Conservation (phyloP, 2,329 filamentous ascomycete genomes). For the Pezicula radicicola region DNA sequence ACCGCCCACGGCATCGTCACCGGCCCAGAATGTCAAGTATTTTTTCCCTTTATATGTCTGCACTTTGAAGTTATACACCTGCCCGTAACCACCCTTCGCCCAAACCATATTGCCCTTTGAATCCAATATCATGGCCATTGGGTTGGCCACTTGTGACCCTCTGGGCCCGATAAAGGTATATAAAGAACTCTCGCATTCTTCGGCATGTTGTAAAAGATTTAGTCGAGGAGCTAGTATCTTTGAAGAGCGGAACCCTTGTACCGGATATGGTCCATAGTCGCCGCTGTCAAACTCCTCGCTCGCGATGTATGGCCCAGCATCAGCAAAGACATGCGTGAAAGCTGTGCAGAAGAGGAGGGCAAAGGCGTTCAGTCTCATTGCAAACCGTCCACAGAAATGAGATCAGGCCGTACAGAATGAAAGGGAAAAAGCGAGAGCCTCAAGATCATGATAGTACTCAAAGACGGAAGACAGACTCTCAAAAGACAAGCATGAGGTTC, state of each 20-base stretch:
- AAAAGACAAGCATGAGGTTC: background rate
- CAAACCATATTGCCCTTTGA: slow-evolving; percentile 41
- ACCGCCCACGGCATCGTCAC: slow-evolving; percentile 40
- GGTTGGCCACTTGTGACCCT: slow-evolving; percentile 28
- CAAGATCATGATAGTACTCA: background rate
- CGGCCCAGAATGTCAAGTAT: slow-evolving; percentile 48
- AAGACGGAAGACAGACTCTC: background rate
- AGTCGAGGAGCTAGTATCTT: slow-evolving; percentile 31
- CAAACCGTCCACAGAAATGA: background rate
- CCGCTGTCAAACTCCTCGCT: slow-evolving; percentile 30
- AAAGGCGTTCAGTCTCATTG: background rate
- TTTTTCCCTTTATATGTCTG: slow-evolving; percentile 39
- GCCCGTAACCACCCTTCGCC: slow-evolving; percentile 32
- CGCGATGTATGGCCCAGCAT: slow-evolving; percentile 1
- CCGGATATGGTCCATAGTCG: slow-evolving; percentile 31
- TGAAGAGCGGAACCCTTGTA: slow-evolving; percentile 30
- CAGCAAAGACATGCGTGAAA: background rate
- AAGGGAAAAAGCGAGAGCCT: background rate
- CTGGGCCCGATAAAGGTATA: slow-evolving; percentile 38
- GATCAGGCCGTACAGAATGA: background rate
- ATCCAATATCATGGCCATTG: slow-evolving; percentile 42
- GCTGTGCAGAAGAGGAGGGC: background rate
- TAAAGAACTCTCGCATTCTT: slow-evolving; percentile 34
- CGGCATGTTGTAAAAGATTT: slow-evolving; percentile 25
- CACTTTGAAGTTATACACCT: slow-evolving; percentile 43